Evolutionary conservation across 768 basidiomycete species (phyloP).

Genomic region (Agrocybe pediades): DNA sequence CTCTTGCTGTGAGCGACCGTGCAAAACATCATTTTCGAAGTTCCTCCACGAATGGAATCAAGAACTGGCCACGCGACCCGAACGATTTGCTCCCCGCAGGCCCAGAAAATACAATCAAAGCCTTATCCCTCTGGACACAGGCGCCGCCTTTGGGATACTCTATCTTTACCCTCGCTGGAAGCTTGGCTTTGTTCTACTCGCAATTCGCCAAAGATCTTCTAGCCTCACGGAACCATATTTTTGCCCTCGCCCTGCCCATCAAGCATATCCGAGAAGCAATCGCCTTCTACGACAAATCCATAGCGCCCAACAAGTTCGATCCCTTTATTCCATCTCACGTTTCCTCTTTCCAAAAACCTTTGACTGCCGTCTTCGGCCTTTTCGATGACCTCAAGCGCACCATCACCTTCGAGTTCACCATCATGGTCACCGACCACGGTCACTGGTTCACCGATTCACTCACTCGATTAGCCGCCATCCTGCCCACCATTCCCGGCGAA

Average conservation of each 20-base stretch:
- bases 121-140: slow-evolving; percentile 11
- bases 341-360: neutral
- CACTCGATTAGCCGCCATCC: slow-evolving; percentile 4
- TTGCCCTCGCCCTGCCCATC: neutral
- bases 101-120: slow-evolving; percentile 4
- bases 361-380: neutral
- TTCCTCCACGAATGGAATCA: slow-evolving; percentile 5
- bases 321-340: neutral
- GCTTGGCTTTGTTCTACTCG: slow-evolving; percentile 7
- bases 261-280: neutral
- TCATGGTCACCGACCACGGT: neutral
- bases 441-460: slow-evolving; percentile 3
- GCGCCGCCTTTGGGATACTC: slow-evolving; percentile 2
- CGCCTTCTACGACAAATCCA: neutral
- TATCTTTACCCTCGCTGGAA: slow-evolving; percentile 11
- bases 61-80: slow-evolving; percentile 12
- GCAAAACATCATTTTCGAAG: slow-evolving; percentile 16
- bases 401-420: neutral
- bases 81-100: slow-evolving; percentile 16
- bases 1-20: slow-evolving; percentile 9
- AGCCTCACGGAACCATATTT: slow-evolving; percentile 1
- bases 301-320: neutral
- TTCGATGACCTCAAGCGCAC: neutral
- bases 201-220: slow-evolving; percentile 11
- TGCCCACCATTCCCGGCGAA: slow-evolving; percentile 6